Base-by-base conservation (phyloP, 148 eudicot species). In the Heliamphora exappendiculata region DNA sequence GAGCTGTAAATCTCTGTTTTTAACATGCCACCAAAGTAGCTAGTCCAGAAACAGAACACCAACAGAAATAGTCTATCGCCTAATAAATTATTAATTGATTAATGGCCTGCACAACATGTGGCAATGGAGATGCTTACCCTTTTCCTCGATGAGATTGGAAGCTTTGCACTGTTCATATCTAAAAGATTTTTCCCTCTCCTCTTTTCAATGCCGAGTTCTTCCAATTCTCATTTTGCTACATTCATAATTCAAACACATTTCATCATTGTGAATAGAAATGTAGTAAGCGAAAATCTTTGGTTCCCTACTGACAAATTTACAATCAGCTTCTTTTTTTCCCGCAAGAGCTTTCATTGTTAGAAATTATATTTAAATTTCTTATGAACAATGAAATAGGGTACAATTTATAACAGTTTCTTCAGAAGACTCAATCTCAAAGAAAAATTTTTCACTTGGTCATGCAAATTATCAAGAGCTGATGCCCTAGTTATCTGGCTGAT, bases 381-480 rank as follows among this genome's bases (percentile, higher is more conserved):
- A 39, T 36, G 58, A 73, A 55, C 19, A 59, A 66, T 3, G 16
- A 53, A 28, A 26, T 42, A 54, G 13, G 41, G 51, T 81, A 95
- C 99, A 85, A 59, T 82, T 82, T 82, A 67, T 87, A 51, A 93
- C 67, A 70, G 87, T 77, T 75, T 88, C 89, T 74, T 93, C 93
- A 0, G 98, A 89, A n/a, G 91, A 87, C 67, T 84, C 87, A 95
- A 75, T 83, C 80, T 89, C 67, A 85, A 81, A 49, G 94, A 91
- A 80, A 93, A 72, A 41, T 81, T 74, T 76, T 82, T 89, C 91
- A 95, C 78, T 73, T 91, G 83, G 64, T 83, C 87, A 71, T 87
- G 88, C 83, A 92, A 83, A 55, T 81, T 85, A 70, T 88, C 90
- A 70, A 91, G 58, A 49, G 89, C 88, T 63, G 81, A 86, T 59